These are phyloP conservation scores for Euphorbia schlechtendalii DNA, from an alignment of 441 rosid species.

Conservation along the genomic window DNA sequence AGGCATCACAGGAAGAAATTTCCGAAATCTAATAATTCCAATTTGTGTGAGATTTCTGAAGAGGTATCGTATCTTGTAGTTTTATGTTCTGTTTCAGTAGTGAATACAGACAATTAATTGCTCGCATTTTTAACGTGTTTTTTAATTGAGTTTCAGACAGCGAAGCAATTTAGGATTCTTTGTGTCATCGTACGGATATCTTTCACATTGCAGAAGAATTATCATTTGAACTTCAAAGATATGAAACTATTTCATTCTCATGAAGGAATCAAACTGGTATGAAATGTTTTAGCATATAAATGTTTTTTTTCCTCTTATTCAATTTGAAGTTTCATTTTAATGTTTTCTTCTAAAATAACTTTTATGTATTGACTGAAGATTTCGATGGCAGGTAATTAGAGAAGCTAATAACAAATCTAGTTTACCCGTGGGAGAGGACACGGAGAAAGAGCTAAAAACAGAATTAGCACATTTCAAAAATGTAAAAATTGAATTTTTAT, in stretches of 20 bases:
- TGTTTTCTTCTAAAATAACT: not conserved
- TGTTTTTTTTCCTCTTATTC: not conserved
- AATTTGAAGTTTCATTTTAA: conserved; percentile 3
- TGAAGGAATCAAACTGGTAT: conserved; percentile 49
- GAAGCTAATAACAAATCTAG: conserved; percentile 18
- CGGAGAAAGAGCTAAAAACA: conserved; percentile 24
- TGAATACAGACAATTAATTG: not conserved
- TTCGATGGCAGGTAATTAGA: conserved; percentile 33
- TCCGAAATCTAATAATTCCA: conserved; percentile 36
- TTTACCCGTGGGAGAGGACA: conserved; percentile 18
- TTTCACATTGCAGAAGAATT: conserved; percentile 39
- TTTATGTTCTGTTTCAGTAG: not conserved
- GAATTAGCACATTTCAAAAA: conserved; percentile 42
- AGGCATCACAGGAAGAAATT: conserved; percentile 66
- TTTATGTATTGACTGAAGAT: too few relatives aligned
- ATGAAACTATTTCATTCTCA: conserved; percentile 30
- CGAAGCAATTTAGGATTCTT: conserved; percentile 38
- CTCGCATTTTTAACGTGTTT: conserved; percentile 7
- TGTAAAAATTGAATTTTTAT: conserved; percentile 26
- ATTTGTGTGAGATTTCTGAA: conserved; percentile 32
- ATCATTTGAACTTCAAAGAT: conserved; percentile 30
- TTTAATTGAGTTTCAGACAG: conserved; percentile 28
- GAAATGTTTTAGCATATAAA: conserved; percentile 11
- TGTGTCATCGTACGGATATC: conserved; percentile 47
- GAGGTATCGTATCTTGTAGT: conserved; percentile 27